Percentiles rank a stretch among this genome's conserved stretches.
phyloP scores from a whole-genome alignment of 139 green algal genomes.

The Coelastrella sp. region DNA sequence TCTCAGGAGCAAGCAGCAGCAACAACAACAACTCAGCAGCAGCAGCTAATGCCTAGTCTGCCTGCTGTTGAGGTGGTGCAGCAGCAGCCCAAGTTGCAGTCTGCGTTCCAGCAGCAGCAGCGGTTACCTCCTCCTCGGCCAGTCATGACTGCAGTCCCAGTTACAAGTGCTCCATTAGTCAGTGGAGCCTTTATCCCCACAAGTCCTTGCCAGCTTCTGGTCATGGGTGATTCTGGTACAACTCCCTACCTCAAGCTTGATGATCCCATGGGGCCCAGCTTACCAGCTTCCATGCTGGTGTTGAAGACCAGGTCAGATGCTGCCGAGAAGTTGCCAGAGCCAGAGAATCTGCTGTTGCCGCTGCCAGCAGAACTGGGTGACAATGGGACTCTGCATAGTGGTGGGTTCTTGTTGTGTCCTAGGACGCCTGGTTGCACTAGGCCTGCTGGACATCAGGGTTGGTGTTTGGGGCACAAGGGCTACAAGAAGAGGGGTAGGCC shows the following conservation, averaged over 20 bases:
- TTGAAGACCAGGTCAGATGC: neutral
- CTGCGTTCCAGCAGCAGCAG: neutral
- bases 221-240: neutral
- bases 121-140: slow-evolving; percentile 9
- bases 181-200: slow-evolving; percentile 34
- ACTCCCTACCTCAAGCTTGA: neutral
- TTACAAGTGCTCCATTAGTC: neutral
- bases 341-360: slow-evolving; percentile 4
- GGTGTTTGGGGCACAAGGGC: slow-evolving; percentile 63
- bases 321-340: neutral
- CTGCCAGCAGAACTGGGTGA: neutral
- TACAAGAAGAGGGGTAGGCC: slow-evolving; percentile 24
- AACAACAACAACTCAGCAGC: neutral
- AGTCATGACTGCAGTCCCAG: slow-evolving; percentile 43
- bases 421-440: slow-evolving; percentile 70
- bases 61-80: neutral
- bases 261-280: neutral
- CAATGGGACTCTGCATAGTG: slow-evolving; percentile 24
- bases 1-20: neutral
- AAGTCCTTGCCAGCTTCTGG: slow-evolving; percentile 44
- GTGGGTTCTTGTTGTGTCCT: slow-evolving; percentile 51
- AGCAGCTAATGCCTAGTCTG: neutral
- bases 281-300: neutral
- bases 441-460: slow-evolving; percentile 64
- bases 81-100: slow-evolving; percentile 21